Conservation (phyloP, 441 rosid species). For the Populus hybrid region DNA sequence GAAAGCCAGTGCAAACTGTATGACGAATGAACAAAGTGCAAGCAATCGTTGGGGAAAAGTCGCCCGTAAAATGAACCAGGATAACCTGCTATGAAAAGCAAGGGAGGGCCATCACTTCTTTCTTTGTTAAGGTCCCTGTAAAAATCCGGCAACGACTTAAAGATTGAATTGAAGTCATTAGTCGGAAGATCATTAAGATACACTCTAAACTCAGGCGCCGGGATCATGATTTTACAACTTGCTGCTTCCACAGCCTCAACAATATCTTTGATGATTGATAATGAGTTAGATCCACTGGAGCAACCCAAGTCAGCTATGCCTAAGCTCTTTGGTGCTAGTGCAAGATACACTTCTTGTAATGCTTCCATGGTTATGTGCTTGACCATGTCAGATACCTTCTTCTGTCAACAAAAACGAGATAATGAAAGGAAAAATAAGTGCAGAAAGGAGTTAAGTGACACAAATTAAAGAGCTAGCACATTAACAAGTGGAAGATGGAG, state of each 20-base stretch:
- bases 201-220: conserved; percentile 47
- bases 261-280: conserved; percentile 60
- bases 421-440: background rate
- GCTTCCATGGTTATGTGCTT: conserved; percentile 65
- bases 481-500: background rate
- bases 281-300: conserved; percentile 80
- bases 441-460: background rate
- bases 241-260: conserved; percentile 44
- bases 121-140: conserved; percentile 44
- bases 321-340: conserved; percentile 47
- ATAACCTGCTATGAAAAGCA: conserved; percentile 57
- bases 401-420: conserved; percentile 36
- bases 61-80: conserved; percentile 92
- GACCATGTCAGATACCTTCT: conserved; percentile 66
- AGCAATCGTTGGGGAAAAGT: conserved; percentile 53
- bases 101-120: conserved; percentile 29
- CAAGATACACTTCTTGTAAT: conserved; percentile 45
- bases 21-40: conserved; percentile 74
- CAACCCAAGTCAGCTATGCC: conserved; percentile 88
- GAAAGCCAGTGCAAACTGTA: conserved; percentile 91
- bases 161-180: conserved; percentile 85
- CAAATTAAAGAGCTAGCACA: background rate
- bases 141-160: conserved; percentile 71
- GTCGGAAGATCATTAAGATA: conserved; percentile 84
- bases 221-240: conserved; percentile 18